Conservation (phyloP, 2,329 filamentous ascomycete species). For the Pseudocercospora cruenta region DNA sequence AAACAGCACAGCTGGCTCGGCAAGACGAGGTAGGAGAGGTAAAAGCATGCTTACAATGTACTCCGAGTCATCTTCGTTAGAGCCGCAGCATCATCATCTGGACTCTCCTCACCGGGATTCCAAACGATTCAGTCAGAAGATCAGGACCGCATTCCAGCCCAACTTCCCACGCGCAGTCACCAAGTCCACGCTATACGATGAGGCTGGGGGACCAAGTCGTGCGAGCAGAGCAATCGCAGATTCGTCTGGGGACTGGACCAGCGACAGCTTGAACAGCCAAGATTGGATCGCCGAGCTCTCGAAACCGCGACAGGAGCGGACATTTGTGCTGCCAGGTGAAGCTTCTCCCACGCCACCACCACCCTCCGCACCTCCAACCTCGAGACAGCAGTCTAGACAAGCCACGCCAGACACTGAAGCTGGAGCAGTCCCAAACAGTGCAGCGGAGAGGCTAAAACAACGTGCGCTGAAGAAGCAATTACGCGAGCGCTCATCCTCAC, state of each 20-base stretch:
- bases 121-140: slow-evolving; percentile 31
- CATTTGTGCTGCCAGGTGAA: slow-evolving; percentile 39
- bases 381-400: slow-evolving; percentile 15
- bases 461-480: slow-evolving; percentile 14
- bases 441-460: slow-evolving; percentile 6
- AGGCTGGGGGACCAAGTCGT: slow-evolving; percentile 18
- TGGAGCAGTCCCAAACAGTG: neutral
- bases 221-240: neutral
- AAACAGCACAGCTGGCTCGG: slow-evolving; percentile 27
- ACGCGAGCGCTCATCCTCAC: slow-evolving; percentile 30
- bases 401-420: slow-evolving; percentile 5
- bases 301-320: slow-evolving; percentile 36
- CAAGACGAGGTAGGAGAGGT: slow-evolving; percentile 21
- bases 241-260: slow-evolving; percentile 21
- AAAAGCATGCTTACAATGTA: slow-evolving; percentile 30
- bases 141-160: slow-evolving; percentile 35
- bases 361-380: slow-evolving; percentile 30
- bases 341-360: slow-evolving; percentile 39
- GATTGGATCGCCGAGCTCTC: slow-evolving; percentile 33
- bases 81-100: slow-evolving; percentile 29
- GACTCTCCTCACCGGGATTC: slow-evolving; percentile 28
- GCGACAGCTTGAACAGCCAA: slow-evolving; percentile 22
- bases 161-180: slow-evolving; percentile 37
- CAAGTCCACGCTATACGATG: slow-evolving; percentile 27
- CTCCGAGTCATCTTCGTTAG: slow-evolving; percentile 37